A percentile compares a stretch with the other conserved stretches of the same genome.
Evolutionary conservation across 2,329 filamentous ascomycete species (phyloP).

Genomic region (Nothophoma quercina): DNA sequence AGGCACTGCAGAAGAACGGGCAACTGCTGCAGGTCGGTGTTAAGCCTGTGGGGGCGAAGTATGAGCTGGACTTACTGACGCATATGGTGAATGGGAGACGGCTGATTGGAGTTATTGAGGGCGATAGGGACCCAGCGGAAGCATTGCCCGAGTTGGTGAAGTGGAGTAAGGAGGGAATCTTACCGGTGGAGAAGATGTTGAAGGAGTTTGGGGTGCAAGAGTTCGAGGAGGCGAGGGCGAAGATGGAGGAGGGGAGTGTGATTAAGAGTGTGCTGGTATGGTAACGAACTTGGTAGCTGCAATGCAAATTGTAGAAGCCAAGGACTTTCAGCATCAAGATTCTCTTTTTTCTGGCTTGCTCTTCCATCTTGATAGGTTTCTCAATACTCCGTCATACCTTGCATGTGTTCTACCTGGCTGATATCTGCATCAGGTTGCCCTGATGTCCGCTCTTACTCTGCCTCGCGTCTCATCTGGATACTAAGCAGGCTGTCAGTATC

Average conservation of each 20-base stretch:
- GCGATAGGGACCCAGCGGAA: constrained; percentile 23
- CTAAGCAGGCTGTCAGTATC: background rate
- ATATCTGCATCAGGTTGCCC: no score
- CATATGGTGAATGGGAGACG: constrained; percentile 24
- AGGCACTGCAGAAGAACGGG: constrained; percentile 26
- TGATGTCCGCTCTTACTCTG: no score
- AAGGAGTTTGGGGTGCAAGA: constrained; percentile 19
- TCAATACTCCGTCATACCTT: no score
- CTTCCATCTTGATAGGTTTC: no score
- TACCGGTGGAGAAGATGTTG: constrained; percentile 24
- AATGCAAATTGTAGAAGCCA: no score
- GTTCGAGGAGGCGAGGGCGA: constrained; percentile 19
- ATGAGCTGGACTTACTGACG: constrained; percentile 23
- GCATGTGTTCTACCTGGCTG: no score
- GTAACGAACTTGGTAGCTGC: no score
- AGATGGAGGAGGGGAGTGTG: constrained; percentile 24
- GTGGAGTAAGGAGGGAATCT: constrained; percentile 17
- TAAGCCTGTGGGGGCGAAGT: constrained; percentile 25
- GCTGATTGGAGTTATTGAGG: constrained; percentile 25
- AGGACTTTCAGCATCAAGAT: no score
- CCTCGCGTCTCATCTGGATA: no score
- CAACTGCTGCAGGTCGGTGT: constrained; percentile 24
- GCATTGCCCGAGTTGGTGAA: constrained; percentile 24
- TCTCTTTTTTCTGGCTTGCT: no score
- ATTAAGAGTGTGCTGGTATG: constrained; percentile 25